Percentiles rank a stretch among this genome's conserved stretches.
Conservation (phyloP, 768 basidiomycete species). For the Neoboletus subvelutipes region DNA sequence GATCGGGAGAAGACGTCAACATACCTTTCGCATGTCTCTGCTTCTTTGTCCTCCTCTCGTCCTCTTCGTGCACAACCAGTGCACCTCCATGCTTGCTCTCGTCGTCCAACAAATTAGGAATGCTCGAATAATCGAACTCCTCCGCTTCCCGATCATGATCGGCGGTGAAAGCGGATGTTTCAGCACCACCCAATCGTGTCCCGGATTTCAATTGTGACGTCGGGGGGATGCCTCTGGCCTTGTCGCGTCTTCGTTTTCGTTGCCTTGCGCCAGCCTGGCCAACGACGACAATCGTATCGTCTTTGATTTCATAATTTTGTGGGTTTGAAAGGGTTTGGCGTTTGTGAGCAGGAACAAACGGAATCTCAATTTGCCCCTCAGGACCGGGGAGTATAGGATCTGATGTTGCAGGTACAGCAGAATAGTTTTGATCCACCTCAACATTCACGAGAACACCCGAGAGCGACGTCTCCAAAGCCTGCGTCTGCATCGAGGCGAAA, state of each 20-base stretch:
- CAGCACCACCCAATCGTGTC: constrained; percentile 3
- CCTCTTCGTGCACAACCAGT: constrained; percentile 25
- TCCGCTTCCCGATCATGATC: constrained; percentile 33
- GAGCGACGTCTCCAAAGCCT: constrained; percentile 2
- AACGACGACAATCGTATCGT: constrained; percentile 72
- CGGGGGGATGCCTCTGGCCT: constrained; percentile 8
- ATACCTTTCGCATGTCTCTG: constrained; percentile 46
- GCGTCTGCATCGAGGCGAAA: constrained; percentile 7
- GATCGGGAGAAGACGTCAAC: constrained; percentile 4
- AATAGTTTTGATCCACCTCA: neutral
- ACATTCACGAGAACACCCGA: neutral
- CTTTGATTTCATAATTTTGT: constrained; percentile 29
- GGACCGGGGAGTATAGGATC: constrained; percentile 25
- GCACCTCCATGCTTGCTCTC: constrained; percentile 35
- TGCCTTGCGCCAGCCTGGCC: constrained; percentile 66
- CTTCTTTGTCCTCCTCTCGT: constrained; percentile 48
- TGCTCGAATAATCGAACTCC: constrained; percentile 66
- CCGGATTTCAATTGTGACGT: constrained; percentile 2
- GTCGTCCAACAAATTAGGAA: constrained; percentile 72
- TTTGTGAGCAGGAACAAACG: constrained; percentile 70
- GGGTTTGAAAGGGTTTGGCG: constrained; percentile 35
- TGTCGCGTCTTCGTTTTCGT: constrained; percentile 48
- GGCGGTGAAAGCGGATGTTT: neutral
- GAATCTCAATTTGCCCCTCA: constrained; percentile 64
- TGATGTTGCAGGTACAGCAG: constrained; percentile 1